Base-by-base conservation (phyloP, 2,329 filamentous ascomycete species). In the Arachnomyces sp. region DNA sequence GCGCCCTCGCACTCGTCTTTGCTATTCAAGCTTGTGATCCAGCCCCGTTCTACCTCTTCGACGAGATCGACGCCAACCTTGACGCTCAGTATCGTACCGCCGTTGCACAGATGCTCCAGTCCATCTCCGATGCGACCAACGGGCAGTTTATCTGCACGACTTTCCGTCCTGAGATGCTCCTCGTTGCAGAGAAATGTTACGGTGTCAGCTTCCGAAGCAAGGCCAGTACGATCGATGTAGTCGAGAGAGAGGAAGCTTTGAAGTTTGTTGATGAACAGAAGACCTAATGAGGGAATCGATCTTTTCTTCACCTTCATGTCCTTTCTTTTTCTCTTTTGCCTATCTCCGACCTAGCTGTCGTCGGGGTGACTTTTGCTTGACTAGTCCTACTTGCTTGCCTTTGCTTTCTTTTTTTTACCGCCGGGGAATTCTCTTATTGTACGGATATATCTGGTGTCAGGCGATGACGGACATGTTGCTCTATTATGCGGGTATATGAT, bases 21-120 rank as follows among this genome's bases (percentile, higher is more conserved):
- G 92, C 92, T n/a, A 93, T 98, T 52, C 92, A 98, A 65, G 86
- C 89, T 52, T 95, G 90, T 44, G 92, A 98, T 61, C 92, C 90
- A 7, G 93, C 90, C 33, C 92, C 92, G 1, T 96, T 98, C 74
- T 95, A 98, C 61, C 89, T 98, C 55, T 98, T 98, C 54, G 92
- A 98, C 62, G 92, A 98, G 66, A 95, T 98, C 48, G 92, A 98
- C 59, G 92, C 92, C 62, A 98, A 98, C 60, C 77, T 98, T 16
- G 92, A 98, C 61, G 89, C 92, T 1, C 92, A 98, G 65, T 98
- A 98, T 69, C 84, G 92, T 45, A 95, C 92, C 1, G 90, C 92
- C 1, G 92, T 98, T 8, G 92, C 92, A 2, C 77, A 86, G 42
- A 86, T 96, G 69, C 74, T 98, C 15, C 74, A 90, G 56, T 82